Evolutionary conservation across 78 protist species (phyloP), one percentile per base, ranked within the genome.

Genomic region (Parvularia atlantis): DNA sequence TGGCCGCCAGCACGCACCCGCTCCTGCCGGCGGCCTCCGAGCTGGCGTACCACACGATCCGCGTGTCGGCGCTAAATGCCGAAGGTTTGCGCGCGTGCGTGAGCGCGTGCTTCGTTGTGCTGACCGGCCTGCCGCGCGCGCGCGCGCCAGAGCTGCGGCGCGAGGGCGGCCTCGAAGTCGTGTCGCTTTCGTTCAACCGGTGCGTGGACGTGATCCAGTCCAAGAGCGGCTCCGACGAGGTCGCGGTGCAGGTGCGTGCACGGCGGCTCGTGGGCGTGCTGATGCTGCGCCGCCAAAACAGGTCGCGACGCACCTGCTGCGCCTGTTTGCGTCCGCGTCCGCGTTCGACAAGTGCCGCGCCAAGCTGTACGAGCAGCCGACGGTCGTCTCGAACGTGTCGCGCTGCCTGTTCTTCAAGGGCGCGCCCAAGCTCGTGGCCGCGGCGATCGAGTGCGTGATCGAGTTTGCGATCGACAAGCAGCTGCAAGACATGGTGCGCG

Each of bases 61-160:
- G 72, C 50, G 79, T 76, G 9, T 76, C 90, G 9, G 77, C 91
- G 22, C 71, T 84, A 59, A 89, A 89, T 39, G 82, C n/a, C n/a
- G n/a, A n/a, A n/a, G n/a, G n/a, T n/a, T n/a, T n/a, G n/a, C n/a
- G n/a, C n/a, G n/a, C n/a, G n/a, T n/a, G n/a, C n/a, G n/a, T n/a
- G n/a, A n/a, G n/a, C n/a, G n/a, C n/a, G n/a, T n/a, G n/a, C n/a
- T n/a, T n/a, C n/a, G n/a, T n/a, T n/a, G n/a, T n/a, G n/a, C n/a
- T n/a, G n/a, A n/a, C n/a, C n/a, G n/a, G n/a, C n/a, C n/a, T n/a
- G n/a, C n/a, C n/a, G n/a, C n/a, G n/a, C n/a, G n/a, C n/a, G n/a
- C n/a, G n/a, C n/a, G n/a, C 89, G 19, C 84, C 72, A 28, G 94
- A 89, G 41, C 75, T 88, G 46, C 66, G 73, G 0, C 46, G 89